These are phyloP conservation scores for Russula virescens DNA, from an alignment of 768 basidiomycete species.

Conservation along the genomic window DNA sequence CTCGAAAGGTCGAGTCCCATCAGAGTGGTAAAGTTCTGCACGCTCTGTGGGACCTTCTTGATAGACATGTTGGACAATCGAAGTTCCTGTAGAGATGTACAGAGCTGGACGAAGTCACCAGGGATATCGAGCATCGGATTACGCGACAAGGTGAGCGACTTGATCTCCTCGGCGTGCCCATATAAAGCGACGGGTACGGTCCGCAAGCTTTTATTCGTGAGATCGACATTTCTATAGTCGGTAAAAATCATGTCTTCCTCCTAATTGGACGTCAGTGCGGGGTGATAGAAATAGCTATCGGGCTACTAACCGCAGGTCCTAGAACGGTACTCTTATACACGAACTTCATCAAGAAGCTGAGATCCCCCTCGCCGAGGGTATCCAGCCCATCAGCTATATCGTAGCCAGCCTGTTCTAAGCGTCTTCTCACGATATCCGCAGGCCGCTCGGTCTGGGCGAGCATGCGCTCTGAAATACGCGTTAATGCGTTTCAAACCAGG, in stretches of 20 bases:
- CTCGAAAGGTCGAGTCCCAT: conserved; percentile 83
- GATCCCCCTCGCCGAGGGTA: conserved; percentile 67
- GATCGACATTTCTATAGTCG: conserved; percentile 71
- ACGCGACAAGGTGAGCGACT: conserved; percentile 80
- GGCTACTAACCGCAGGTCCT: conserved; percentile 49
- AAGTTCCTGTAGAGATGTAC: conserved; percentile 76
- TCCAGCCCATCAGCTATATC: conserved; percentile 74
- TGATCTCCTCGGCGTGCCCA: conserved; percentile 75
- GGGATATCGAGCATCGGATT: conserved; percentile 97
- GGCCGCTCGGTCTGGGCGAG: conserved; percentile 78
- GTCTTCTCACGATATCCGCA: conserved; percentile 73
- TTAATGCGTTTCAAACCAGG: conserved; percentile 1
- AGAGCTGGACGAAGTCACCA: conserved; percentile 91
- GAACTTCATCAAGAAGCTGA: conserved; percentile 84
- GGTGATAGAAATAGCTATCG: not conserved
- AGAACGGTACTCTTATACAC: conserved; percentile 78
- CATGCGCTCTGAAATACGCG: conserved; percentile 58
- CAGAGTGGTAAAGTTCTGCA: conserved; percentile 68
- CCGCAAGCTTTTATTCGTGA: conserved; percentile 72
- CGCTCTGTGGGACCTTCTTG: conserved; percentile 84
- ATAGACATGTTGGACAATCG: conserved; percentile 88
- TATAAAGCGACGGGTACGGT: conserved; percentile 88
- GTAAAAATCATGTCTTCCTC: conserved; percentile 70
- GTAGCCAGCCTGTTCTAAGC: conserved; percentile 88
- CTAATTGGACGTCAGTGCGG: conserved; percentile 33